phyloP scores from a whole-genome alignment of 208 protist genomes.

The Acanthamoeba triangularis region DNA sequence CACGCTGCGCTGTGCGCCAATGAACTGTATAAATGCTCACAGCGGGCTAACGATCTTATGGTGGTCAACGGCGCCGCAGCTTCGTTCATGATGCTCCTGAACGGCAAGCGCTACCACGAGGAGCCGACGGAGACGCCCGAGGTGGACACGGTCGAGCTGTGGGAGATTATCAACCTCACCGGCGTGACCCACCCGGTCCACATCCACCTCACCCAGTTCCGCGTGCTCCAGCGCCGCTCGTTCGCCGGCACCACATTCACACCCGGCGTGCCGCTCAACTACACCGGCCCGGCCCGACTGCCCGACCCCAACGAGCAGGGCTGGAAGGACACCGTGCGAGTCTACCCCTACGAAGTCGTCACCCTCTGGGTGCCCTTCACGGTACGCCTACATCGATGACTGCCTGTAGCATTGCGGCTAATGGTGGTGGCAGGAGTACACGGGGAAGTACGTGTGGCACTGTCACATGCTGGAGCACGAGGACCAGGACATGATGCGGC shows the following conservation, averaged over 20 bases:
- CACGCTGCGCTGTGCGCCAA: too few relatives aligned
- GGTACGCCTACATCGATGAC: not conserved
- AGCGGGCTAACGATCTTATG: not conserved
- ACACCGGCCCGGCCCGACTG: not conserved
- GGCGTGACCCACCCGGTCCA: conserved; percentile 40
- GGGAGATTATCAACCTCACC: conserved; percentile 54
- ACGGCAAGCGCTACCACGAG: conserved; percentile 35
- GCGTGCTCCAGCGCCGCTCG: conserved; percentile 36
- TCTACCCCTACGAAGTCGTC: conserved; percentile 14
- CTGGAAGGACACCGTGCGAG: conserved; percentile 52
- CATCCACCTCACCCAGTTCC: conserved; percentile 71
- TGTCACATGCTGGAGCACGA: conserved; percentile 68
- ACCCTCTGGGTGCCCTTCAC: conserved; percentile 15
- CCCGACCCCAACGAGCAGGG: conserved; percentile 29
- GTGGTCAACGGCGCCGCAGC: not conserved
- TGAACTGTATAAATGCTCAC: not conserved
- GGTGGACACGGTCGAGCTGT: conserved; percentile 39
- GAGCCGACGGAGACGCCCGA: conserved; percentile 15
- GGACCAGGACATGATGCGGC: conserved; percentile 49
- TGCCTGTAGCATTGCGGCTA: not conserved
- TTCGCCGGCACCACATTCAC: conserved; percentile 24
- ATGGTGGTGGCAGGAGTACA: not conserved
- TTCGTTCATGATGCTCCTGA: conserved; percentile 20
- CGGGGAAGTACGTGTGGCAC: conserved; percentile 20
- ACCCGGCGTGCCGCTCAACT: not conserved